Evolutionary conservation across 768 basidiomycete genomes (phyloP), one percentile per base, ranked within the genome.

Genomic region (Lentinula sp.): DNA sequence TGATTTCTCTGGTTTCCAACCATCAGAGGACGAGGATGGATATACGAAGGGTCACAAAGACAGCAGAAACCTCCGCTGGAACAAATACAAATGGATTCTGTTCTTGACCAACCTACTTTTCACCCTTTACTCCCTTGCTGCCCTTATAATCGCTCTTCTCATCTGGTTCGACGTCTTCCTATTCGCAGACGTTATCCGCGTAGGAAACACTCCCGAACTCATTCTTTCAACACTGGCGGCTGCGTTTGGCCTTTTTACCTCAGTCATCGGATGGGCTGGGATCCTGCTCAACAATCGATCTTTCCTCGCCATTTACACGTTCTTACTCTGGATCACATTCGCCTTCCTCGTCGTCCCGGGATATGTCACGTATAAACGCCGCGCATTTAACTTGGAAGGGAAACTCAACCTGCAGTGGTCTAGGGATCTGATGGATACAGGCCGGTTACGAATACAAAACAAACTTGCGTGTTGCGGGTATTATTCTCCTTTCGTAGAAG

Each of bases 351-450:
- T 90, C 70, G 76, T 82, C 0, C 91, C 91, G 0, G 90, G 91
- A 0, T 93, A 93, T 73, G 71, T 88, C 68, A 84, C 88, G 42
- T 93, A 89, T 79, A 90, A 88, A 70, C 77, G 80, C 43, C 79
- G 79, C 57, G 80, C 82, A 5, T 91, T 91, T 80, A 91, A 92
- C 70, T 81, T 92, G 60, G 88, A 91, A 68, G 90, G 87, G 46
- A 92, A 92, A 73, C 71, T 91, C 73, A 92, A 90, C 71, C 71
- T 79, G 8, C 87, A 91, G 70, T 92, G 90, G 91, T 87, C 84
- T 57, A 77, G 83, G 46, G 68, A 73, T 46, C 78, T 92, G 18
- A 85, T 84, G 10, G 70, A 84, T 31, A 66, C 72, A 1, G 88
- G 86, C 5, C 80, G 91, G 40, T 73, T 89, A 15, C 77, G 83